These are phyloP conservation scores for Fusarium sp. DNA, from an alignment of 2,329 filamentous ascomycete genomes.

Conservation along the genomic window DNA sequence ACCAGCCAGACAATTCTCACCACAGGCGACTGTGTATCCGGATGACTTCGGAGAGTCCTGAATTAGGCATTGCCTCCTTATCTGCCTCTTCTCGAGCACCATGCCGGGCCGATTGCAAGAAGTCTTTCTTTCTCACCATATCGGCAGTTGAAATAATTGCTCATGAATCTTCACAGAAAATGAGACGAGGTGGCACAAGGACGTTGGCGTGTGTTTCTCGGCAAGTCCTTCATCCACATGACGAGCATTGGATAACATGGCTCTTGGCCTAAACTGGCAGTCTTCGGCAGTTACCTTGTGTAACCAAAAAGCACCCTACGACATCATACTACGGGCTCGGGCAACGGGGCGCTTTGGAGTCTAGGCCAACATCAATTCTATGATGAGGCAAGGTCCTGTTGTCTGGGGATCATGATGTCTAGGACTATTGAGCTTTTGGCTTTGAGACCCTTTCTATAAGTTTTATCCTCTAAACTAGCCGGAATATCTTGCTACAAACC, in stretches of 20 bases:
- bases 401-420: background rate
- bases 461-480: too few species aligned
- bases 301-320: background rate
- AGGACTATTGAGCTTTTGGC: background rate
- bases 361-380: too few species aligned
- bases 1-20: conserved; percentile 20
- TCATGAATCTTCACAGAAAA: background rate
- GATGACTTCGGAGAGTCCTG: background rate
- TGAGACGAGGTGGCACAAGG: conserved; percentile 3
- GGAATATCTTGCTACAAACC: background rate
- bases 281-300: background rate
- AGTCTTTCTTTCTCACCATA: background rate
- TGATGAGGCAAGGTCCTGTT: background rate
- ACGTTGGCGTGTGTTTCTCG: conserved; percentile 1
- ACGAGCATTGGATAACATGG: background rate
- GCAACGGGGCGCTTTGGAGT: too few species aligned
- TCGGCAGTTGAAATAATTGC: background rate
- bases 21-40: conserved; percentile 19
- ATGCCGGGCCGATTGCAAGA: conserved; percentile 13
- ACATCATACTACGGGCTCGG: background rate
- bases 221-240: background rate
- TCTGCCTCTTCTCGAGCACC: background rate
- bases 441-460: background rate
- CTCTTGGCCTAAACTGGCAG: background rate
- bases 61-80: background rate